phyloP scores from a whole-genome alignment of 2,329 filamentous ascomycete species.

The Hypocrella siamensis region DNA sequence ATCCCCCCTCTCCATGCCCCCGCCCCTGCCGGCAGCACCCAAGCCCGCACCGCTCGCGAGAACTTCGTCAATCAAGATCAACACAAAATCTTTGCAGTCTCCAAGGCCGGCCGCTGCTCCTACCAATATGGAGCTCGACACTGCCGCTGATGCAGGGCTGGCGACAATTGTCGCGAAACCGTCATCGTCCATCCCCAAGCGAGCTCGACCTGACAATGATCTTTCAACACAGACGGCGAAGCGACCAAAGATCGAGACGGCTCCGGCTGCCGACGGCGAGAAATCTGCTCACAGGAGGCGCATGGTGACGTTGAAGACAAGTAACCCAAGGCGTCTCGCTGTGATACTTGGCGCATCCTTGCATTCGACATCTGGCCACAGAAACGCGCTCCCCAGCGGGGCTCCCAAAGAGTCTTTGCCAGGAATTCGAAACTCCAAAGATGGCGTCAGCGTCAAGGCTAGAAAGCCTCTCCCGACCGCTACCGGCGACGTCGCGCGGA shows the following conservation, averaged over 20 bases:
- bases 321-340: conserved; percentile 17
- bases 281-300: conserved; percentile 13
- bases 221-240: conserved; percentile 18
- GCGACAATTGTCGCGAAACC: no score
- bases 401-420: conserved; percentile 11
- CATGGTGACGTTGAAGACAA: conserved; percentile 21
- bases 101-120: conserved; percentile 5
- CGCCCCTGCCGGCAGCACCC: conserved; percentile 11
- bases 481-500: conserved; percentile 12
- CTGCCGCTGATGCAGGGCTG: conserved; percentile 3
- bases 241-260: conserved; percentile 17
- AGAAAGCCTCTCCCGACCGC: conserved; percentile 20
- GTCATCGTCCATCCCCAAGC: conserved; percentile 13
- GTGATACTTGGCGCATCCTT: conserved; percentile 15
- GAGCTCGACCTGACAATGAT: conserved; percentile 21
- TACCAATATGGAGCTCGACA: neutral
- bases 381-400: conserved; percentile 18
- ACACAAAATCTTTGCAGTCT: conserved; percentile 14
- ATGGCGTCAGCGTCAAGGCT: conserved; percentile 17
- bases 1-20: conserved; percentile 9
- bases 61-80: conserved; percentile 23
- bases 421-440: conserved; percentile 10
- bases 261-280: conserved; percentile 8
- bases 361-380: conserved; percentile 8
- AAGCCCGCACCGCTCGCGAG: conserved; percentile 12